Evolutionary conservation across 2,329 filamentous ascomycete species (phyloP), one percentile per base, ranked within the genome.

Genomic region (Chaetomiaceae sp.): DNA sequence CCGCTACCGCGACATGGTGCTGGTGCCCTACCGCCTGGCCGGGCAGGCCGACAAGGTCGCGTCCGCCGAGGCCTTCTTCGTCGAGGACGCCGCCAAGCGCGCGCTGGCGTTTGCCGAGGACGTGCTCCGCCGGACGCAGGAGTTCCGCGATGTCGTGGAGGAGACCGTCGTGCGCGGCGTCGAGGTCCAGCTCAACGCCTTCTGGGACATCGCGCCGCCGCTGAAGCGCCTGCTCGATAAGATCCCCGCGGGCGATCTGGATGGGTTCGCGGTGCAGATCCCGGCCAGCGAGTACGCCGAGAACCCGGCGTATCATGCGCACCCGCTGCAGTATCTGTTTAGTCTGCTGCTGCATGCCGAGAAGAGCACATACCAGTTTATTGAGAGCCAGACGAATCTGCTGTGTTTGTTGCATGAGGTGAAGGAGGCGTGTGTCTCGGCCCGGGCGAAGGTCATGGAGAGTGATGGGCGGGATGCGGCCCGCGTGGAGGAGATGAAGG

Each of bases 181-280:
- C 10, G 89, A 96, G 62, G 79, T 88, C 45, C 93, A 97, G 66
- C 76, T 96, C 2, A 90, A 85, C 9, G 90, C 91, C 0, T 98
- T 97, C 64, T 98, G 93, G 93, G 93, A 98, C 61, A 95, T 97
- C 58, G 91, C 90, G 1, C 93, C 93, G 3, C 81, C 83, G 3
- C 75, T 98, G 0, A 75, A 84, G 20, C 76, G 82, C 14, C 72
- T 97, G 38, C 76, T 95, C 10, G 86, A 95, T 49, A 85, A 86
- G 58, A 83, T 96, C 18, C 90, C 89, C 0, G 62, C 67, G 1
- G 48, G 29, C n/a, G 67, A 74, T 35, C 65, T 81, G 10, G 63
- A 66, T 8, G 68, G 65, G 6, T 89, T 95, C 65, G 72, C 79
- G 18, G 77, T 95, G 38, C 78, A 85, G 57, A 89, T 97, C 37